These are phyloP conservation scores for Vickermania spadyakhi DNA, from an alignment of 208 protist species.

Conservation along the genomic window DNA sequence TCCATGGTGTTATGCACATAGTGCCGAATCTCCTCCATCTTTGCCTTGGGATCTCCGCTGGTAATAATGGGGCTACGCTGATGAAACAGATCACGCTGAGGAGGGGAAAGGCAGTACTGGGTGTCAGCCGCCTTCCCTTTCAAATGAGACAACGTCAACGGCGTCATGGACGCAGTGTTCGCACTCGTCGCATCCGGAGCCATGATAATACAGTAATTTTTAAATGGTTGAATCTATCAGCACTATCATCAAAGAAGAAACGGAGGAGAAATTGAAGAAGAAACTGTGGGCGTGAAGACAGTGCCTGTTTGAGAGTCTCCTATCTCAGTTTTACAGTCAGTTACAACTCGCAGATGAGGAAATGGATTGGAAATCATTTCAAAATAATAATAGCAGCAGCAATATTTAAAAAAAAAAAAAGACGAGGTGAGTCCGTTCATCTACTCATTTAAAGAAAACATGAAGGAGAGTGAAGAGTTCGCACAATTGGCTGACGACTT, in stretches of 20 bases:
- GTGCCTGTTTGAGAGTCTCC: too few relatives aligned
- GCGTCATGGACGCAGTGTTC: background rate
- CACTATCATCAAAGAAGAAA: too few relatives aligned
- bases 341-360: too few relatives aligned
- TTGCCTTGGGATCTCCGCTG: slow-evolving; percentile 37
- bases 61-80: slow-evolving; percentile 50
- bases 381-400: too few relatives aligned
- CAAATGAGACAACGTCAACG: background rate
- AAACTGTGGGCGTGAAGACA: too few relatives aligned
- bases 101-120: background rate
- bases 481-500: background rate
- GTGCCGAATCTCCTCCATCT: slow-evolving; percentile 76
- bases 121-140: background rate
- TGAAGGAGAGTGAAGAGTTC: background rate
- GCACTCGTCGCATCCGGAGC: background rate
- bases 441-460: background rate
- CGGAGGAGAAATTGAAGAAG: too few relatives aligned
- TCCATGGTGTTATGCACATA: slow-evolving; percentile 86
- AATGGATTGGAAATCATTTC: too few relatives aligned
- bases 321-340: too few relatives aligned
- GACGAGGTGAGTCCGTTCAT: too few relatives aligned
- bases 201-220: too few relatives aligned
- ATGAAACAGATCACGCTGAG: slow-evolving; percentile 28
- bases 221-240: too few relatives aligned
- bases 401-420: too few relatives aligned